phyloP scores from a whole-genome alignment of 106 monocot species.

The Posidonia australis region DNA sequence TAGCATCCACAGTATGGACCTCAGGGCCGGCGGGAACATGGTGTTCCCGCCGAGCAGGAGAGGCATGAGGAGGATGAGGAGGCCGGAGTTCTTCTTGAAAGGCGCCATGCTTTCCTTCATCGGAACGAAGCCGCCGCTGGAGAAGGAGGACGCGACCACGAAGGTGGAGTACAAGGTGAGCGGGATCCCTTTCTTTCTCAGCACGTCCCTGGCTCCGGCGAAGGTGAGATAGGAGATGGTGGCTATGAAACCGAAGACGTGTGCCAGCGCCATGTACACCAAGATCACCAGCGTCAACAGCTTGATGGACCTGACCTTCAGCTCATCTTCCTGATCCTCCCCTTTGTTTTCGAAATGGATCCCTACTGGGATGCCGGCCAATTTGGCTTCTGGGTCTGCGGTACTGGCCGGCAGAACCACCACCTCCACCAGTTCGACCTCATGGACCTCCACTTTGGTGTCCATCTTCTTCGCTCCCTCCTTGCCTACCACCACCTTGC shows the following conservation, averaged over 20 bases:
- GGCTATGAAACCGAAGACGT: not conserved
- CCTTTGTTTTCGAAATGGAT: not conserved
- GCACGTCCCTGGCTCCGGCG: conserved; percentile 10
- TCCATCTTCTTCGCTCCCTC: not conserved
- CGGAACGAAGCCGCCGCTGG: conserved; percentile 41
- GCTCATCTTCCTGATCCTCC: not conserved
- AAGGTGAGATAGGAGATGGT: not conserved
- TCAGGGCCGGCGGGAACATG: conserved; percentile 3
- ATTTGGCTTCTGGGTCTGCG: no score
- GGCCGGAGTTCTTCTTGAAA: conserved; percentile 29
- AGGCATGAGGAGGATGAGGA: conserved; percentile 6
- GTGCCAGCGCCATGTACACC: not conserved
- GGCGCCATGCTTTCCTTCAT: conserved; percentile 42
- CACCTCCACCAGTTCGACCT: no score
- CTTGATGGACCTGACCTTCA: not conserved
- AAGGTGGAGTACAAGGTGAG: conserved; percentile 29
- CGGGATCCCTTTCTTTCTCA: conserved; percentile 18
- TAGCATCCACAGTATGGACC: not conserved
- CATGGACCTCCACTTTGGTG: no score
- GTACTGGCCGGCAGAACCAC: no score
- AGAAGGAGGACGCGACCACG: conserved; percentile 32
- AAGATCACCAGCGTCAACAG: not conserved
- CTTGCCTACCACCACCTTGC: not conserved
- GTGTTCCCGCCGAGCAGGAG: conserved; percentile 7
- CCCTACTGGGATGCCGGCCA: no score